A percentile compares a stretch with the other conserved stretches of the same genome.
Conservation (phyloP, 768 basidiomycete species). For the Suillus spraguei region DNA sequence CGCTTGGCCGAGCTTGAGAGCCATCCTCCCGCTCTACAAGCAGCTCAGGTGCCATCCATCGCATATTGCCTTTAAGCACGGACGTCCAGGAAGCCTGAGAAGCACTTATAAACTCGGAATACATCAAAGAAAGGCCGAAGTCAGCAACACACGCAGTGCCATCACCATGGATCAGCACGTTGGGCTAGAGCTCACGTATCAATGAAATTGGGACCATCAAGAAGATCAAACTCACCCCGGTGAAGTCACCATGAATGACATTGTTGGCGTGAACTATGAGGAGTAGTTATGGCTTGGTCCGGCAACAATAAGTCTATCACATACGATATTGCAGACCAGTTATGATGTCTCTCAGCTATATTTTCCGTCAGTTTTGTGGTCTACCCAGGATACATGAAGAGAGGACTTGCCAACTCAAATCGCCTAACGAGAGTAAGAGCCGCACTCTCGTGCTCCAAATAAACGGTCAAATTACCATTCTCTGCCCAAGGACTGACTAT, state of each 20-base stretch:
- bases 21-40: constrained; percentile 22
- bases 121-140: constrained; percentile 48
- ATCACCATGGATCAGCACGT: constrained; percentile 45
- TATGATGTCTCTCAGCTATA: neutral
- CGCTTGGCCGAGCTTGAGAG: neutral
- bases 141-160: constrained; percentile 47
- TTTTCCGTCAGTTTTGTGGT: neutral
- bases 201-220: neutral
- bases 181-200: constrained; percentile 32
- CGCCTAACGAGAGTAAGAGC: constrained; percentile 5
- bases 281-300: neutral
- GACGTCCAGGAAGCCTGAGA: constrained; percentile 1
- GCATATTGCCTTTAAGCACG: constrained; percentile 34
- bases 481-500: constrained; percentile 30
- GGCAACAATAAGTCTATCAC: neutral
- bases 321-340: neutral
- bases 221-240: constrained; percentile 4
- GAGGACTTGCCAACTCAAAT: constrained; percentile 16
- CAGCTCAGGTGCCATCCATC: constrained; percentile 45
- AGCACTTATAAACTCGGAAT: constrained; percentile 32
- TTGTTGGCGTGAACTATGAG: constrained; percentile 1
- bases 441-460: constrained; percentile 13
- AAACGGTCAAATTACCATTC: constrained; percentile 24
- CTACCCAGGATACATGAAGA: neutral
- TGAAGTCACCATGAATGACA: constrained; percentile 14